A percentile compares a stretch with the other conserved stretches of the same genome.
These are phyloP conservation scores for Mucor piriformis DNA, from an alignment of 371 early-diverging fungal genomes.

Conservation along the genomic window DNA sequence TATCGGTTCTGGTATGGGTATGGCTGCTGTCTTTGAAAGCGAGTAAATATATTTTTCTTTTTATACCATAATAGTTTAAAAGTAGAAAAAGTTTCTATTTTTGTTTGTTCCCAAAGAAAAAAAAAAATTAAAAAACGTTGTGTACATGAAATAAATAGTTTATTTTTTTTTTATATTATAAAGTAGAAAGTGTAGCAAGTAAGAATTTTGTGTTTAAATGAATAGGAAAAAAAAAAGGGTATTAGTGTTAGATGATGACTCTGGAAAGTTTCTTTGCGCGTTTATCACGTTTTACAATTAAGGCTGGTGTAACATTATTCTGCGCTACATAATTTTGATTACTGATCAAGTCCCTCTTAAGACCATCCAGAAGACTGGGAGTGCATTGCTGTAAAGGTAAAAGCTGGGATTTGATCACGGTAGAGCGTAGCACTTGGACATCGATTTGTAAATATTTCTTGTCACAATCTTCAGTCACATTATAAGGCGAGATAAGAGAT, in stretches of 20 bases:
- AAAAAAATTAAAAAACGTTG: too few relatives aligned
- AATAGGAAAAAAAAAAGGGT: not conserved
- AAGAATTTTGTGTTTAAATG: too few relatives aligned
- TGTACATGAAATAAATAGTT: too few relatives aligned
- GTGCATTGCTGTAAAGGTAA: slow-evolving; percentile 33
- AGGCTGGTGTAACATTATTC: slow-evolving; percentile 3
- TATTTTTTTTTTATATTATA: too few relatives aligned
- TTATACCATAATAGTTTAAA: too few relatives aligned
- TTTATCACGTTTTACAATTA: slow-evolving; percentile 12
- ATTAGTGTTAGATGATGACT: not conserved
- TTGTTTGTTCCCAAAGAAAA: too few relatives aligned
- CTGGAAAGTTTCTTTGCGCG: slow-evolving; percentile 10
- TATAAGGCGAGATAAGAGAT: slow-evolving; percentile 41
- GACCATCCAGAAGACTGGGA: slow-evolving; percentile 17
- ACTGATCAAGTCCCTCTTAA: slow-evolving; percentile 13
- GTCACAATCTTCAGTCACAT: slow-evolving; percentile 5
- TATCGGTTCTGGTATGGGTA: slow-evolving; percentile 98
- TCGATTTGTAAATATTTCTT: slow-evolving; percentile 41
- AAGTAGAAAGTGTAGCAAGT: too few relatives aligned
- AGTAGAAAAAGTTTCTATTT: too few relatives aligned
- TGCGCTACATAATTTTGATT: not conserved
- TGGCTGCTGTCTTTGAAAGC: slow-evolving; percentile 91
- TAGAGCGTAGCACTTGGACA: slow-evolving; percentile 47
- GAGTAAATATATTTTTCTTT: slow-evolving; percentile 50
- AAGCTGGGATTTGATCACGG: slow-evolving; percentile 36